Evolutionary conservation across 352 stramenopile species (phyloP), one percentile per base, ranked within the genome.

Genomic region (Globisporangium emineosum): DNA sequence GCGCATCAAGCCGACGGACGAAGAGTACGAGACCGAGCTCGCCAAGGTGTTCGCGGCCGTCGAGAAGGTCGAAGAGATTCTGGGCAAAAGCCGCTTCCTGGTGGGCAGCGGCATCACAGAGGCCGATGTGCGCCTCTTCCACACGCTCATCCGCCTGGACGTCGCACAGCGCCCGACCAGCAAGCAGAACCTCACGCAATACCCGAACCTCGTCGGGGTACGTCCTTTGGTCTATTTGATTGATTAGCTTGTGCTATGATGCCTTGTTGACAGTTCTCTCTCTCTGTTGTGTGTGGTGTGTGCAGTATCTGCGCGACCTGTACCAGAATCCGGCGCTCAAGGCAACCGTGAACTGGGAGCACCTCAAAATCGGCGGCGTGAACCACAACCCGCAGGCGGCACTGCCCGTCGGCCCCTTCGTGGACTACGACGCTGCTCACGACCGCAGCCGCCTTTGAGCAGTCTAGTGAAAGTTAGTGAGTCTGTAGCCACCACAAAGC

Each of bases 361-460:
- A 97, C 67, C 94, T 97, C 73, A 94, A 94, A 71, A 71, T 68
- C 29, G 87, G 96, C 69, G 97, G 96, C 68, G 96, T 83, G 67
- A 78, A 75, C 30, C 82, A 67, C 21, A 88, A 97, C 61, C 71
- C 76, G n/a, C 58, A 71, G 7, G 88, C 96, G 59, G 68, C 52
- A 7, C 52, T 96, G 47, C 81, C 90, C 15, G 76, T 65, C 43
- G 86, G 87, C 12, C 66, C 63, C 13, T 59, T 69, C 25, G 33
- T 72, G 13, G 49, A 66, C 43, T 71, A 75, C 29, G 40, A 51
- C 23, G 49, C 54, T 8, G 57, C 69, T 1, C 70, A 78, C 64
- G 60, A 73, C 51, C 72, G 72, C 59, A 58, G 29, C 52, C 10
- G 19, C 8, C 52, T 58, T 27, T 52, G 19, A 40, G 17, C 3